Evolutionary conservation across 768 basidiomycete species (phyloP).

Genomic region (Tricholoma matsutake): DNA sequence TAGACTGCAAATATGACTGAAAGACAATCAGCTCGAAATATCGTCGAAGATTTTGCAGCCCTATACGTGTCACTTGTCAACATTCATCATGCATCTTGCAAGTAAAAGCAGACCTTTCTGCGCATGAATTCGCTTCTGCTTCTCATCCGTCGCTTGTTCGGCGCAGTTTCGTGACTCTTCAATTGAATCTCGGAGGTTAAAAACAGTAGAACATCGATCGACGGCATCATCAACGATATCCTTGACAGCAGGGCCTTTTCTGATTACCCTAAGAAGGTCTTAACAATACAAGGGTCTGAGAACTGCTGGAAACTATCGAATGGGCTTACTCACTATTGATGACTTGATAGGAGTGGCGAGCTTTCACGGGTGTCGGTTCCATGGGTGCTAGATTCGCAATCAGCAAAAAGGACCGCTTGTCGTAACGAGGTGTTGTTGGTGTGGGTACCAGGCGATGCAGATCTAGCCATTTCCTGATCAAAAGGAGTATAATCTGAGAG

Average conservation of each 20-base stretch:
- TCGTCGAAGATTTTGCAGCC: conserved; percentile 75
- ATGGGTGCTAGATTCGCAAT: conserved; percentile 32
- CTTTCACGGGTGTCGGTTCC: conserved; percentile 28
- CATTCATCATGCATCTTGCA: background rate
- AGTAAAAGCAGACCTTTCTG: conserved; percentile 59
- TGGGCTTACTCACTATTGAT: conserved; percentile 71
- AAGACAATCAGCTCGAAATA: conserved; percentile 88
- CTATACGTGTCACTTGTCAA: conserved; percentile 31
- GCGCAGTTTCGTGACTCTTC: conserved; percentile 78
- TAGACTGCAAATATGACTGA: conserved; percentile 85
- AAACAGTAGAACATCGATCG: conserved; percentile 78
- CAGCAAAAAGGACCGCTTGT: conserved; percentile 43
- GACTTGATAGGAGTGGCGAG: conserved; percentile 73
- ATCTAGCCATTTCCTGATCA: conserved; percentile 84
- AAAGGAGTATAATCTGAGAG: conserved; percentile 67
- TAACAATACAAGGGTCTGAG: conserved; percentile 6
- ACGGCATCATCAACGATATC: conserved; percentile 82
- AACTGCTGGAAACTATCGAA: background rate
- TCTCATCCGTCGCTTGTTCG: conserved; percentile 73
- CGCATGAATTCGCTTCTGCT: conserved; percentile 59
- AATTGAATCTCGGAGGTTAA: conserved; percentile 86
- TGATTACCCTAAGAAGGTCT: conserved; percentile 84
- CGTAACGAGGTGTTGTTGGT: conserved; percentile 34
- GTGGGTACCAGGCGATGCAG: conserved; percentile 33
- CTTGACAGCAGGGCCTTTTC: conserved; percentile 86